Evolutionary conservation across 1,284 basidiomycete species (phyloP).

Genomic region (Polyporus tsugae): DNA sequence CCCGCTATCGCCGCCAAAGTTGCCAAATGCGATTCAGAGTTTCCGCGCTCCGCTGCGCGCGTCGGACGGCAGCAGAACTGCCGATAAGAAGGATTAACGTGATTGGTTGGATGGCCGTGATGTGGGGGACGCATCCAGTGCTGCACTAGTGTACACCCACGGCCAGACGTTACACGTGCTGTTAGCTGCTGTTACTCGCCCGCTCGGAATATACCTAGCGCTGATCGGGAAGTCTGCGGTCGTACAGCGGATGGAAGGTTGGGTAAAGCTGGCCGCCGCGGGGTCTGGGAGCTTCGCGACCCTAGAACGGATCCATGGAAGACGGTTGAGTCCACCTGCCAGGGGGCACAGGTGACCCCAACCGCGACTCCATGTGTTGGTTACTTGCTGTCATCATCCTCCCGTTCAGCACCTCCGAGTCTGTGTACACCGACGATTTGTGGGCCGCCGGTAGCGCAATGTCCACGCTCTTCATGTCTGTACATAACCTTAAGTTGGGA

Average conservation of each 20-base stretch:
- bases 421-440: no score
- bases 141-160: no score
- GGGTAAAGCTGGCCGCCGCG: no score
- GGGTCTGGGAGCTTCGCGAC: not conserved
- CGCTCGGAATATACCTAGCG: no score
- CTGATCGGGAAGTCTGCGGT: not conserved
- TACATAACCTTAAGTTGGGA: no score
- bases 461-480: no score
- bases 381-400: not conserved
- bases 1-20: not conserved
- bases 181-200: no score
- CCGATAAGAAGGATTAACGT: not conserved
- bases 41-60: not conserved
- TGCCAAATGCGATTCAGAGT: not conserved
- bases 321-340: no score
- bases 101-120: not conserved
- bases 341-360: not conserved
- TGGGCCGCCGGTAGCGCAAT: no score
- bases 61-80: not conserved
- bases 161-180: no score
- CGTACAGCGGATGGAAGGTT: not conserved
- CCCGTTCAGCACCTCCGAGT: no score
- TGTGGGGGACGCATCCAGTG: not conserved
- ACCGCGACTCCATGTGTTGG: not conserved
- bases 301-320: not conserved